Base-by-base conservation (phyloP, 2,329 filamentous ascomycete genomes). In the Aspergillus amoenus region DNA sequence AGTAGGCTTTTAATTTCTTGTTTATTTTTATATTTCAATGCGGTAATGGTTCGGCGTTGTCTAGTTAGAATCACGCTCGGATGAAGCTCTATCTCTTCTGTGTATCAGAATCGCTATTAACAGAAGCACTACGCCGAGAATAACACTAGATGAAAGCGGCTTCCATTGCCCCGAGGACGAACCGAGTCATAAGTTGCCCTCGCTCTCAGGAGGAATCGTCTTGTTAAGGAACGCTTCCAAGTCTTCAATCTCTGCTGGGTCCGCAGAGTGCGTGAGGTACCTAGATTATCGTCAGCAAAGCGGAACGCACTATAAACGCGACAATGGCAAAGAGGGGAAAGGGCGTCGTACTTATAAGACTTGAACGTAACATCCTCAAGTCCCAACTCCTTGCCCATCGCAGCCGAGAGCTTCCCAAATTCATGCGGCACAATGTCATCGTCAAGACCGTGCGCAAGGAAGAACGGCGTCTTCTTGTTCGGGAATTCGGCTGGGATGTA, bases 381-480 rank as follows among this genome's bases (percentile, higher is more conserved):
- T 1, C 90, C 91, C 73, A 88, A 76, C 40, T 84, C 82, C 73
- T 85, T 87, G 51, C 97, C 76, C 57, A 82, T 72, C 41, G 90
- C 81, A 3, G 83, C 84, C 22, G 89, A 91, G 74, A 80, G 72
- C 71, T 84, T 76, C 13, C 90, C 93, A 74, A 89, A 88, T 55
- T 82, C 77, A 43, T 86, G 83, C 64, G 81, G 82, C 8, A 97
- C 89, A 3, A 96, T 78, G 13, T 82, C 82, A 73, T 99, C 93
- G 1, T 76, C 77, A 60, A 87, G 83, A n/a, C 94, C 94, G 67
- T 97, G 94, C 12, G 84, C 91, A 87, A 97, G 89, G 75, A 94
- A 90, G 61, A 97, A 86, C 1, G 90, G 89, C 1, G 91, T 96
- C 41, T 88, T 80, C 73, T 87, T 85, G 73, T 91, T 92, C 55